Percentiles rank a stretch among this genome's conserved stretches.
These are phyloP conservation scores for Lactarius pseudohatsudake DNA, from an alignment of 768 basidiomycete genomes.

Conservation along the genomic window DNA sequence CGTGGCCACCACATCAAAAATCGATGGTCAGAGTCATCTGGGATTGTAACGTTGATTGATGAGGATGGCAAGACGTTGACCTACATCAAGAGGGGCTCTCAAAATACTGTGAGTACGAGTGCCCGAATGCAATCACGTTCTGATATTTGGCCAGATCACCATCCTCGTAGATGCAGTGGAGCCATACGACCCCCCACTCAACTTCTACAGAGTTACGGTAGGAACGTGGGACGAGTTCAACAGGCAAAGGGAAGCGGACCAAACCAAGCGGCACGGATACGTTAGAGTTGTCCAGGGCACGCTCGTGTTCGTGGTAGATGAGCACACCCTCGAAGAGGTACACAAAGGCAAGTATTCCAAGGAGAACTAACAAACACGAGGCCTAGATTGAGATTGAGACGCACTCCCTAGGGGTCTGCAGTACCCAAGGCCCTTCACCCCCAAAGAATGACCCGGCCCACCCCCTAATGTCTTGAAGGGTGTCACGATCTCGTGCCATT, in stretches of 20 bases:
- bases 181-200: too few species aligned
- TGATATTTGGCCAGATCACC: background rate
- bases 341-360: too few species aligned
- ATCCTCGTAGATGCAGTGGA: background rate
- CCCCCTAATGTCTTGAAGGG: background rate
- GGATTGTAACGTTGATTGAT: background rate
- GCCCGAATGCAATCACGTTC: too few species aligned
- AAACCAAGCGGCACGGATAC: background rate
- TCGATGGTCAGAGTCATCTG: background rate
- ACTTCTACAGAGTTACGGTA: background rate
- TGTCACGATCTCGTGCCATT: too few species aligned
- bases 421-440: background rate
- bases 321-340: background rate
- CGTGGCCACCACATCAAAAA: background rate
- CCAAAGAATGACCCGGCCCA: background rate
- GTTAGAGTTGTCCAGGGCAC: background rate
- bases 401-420: background rate
- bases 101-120: background rate
- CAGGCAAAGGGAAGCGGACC: background rate
- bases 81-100: background rate
- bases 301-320: background rate
- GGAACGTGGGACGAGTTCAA: background rate
- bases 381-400: background rate
- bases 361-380: background rate
- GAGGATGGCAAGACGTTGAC: background rate